Evolutionary conservation across 2,329 filamentous ascomycete species (phyloP).

Genomic region (Aspergillus japonicus): DNA sequence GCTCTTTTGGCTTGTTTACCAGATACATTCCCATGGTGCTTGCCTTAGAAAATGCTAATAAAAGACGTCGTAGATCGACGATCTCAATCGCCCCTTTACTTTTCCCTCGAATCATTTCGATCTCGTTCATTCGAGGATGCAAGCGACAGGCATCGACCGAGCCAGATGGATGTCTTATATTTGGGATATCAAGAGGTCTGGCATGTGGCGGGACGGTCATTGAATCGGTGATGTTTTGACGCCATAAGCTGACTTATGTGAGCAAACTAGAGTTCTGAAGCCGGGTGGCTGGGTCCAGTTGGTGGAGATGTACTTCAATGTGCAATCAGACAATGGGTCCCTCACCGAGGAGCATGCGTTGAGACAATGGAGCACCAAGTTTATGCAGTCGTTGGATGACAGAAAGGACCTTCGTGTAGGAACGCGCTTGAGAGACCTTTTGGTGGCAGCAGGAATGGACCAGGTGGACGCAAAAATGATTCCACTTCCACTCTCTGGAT

Average conservation of each 20-base stretch:
- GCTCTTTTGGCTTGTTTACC: not conserved
- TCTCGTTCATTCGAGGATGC: slow-evolving; percentile 70
- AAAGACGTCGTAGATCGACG: slow-evolving; percentile 55
- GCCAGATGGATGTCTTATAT: slow-evolving; percentile 74
- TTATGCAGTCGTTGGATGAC: slow-evolving; percentile 61
- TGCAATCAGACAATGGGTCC: slow-evolving; percentile 82
- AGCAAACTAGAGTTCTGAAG: slow-evolving; percentile 49
- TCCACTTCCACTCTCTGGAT: slow-evolving; percentile 66
- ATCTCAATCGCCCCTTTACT: slow-evolving; percentile 67
- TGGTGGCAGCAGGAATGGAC: slow-evolving; percentile 63
- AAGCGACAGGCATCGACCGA: slow-evolving; percentile 63
- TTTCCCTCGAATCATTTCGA: slow-evolving; percentile 74
- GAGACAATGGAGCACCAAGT: slow-evolving; percentile 63
- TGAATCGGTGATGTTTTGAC: not conserved
- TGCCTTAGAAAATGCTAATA: not conserved
- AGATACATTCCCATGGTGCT: not conserved
- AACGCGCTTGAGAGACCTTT: slow-evolving; percentile 58
- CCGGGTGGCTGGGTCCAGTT: slow-evolving; percentile 84
- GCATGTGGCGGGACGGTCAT: slow-evolving; percentile 6
- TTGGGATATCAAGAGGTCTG: slow-evolving; percentile 64
- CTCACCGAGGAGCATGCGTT: slow-evolving; percentile 67
- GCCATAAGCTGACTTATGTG: slow-evolving; percentile 8
- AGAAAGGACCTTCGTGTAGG: slow-evolving; percentile 67
- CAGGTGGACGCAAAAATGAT: slow-evolving; percentile 67
- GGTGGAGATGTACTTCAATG: slow-evolving; percentile 81